Conservation (phyloP, 352 stramenopile genomes). For the Aphanomyces stellatus region DNA sequence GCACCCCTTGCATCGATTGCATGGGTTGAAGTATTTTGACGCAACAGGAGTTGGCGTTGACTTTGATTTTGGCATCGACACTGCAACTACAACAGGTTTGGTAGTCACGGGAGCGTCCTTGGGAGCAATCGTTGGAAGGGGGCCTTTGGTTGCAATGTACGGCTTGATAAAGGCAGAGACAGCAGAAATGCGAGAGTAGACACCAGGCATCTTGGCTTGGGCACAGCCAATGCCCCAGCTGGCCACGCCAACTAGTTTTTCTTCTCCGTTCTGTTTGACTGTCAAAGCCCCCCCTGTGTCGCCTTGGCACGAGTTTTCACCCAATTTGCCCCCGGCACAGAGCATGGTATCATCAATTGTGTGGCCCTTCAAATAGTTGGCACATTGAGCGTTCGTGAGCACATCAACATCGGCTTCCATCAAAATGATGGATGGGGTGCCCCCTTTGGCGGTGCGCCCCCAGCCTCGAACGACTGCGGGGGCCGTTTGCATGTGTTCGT, state of each 20-base stretch:
- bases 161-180: conserved; percentile 1
- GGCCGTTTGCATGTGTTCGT: background rate
- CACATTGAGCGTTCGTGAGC: conserved; percentile 36
- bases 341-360: conserved; percentile 53
- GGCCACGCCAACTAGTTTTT: conserved; percentile 42
- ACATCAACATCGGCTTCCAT: conserved; percentile 34
- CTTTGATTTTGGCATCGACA: background rate
- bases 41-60: too few relatives aligned
- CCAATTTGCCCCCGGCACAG: conserved; percentile 36
- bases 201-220: conserved; percentile 27
- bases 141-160: too few relatives aligned
- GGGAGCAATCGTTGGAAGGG: background rate
- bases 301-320: conserved; percentile 47
- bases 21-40: too few relatives aligned
- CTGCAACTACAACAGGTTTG: background rate
- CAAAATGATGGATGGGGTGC: conserved; percentile 27
- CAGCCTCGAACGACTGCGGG: background rate
- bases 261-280: conserved; percentile 14
- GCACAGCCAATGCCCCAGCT: conserved; percentile 57
- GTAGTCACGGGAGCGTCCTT: background rate
- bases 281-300: conserved; percentile 46
- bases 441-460: conserved; percentile 5
- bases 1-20: background rate
- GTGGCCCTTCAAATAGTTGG: conserved; percentile 28
- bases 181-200: conserved; percentile 40